Base-by-base conservation (phyloP, 2,329 filamentous ascomycete species). In the Penicillium brasilianum region DNA sequence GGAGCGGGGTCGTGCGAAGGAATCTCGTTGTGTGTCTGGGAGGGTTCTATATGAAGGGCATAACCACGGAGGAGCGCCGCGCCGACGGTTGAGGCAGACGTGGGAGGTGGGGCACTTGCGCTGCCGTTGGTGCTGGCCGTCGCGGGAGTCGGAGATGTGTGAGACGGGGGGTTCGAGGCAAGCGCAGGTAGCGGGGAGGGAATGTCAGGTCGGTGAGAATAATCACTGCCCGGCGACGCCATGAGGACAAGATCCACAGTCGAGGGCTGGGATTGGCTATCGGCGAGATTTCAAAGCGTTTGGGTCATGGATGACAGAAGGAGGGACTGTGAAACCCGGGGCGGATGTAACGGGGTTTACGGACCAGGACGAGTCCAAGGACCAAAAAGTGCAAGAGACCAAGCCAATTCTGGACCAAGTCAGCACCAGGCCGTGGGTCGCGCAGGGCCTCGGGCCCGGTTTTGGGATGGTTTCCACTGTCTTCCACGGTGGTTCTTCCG, bases 41-140 rank as follows among this genome's bases (percentile, higher is more conserved):
- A 72, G 18, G 79, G 73, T 59, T 78, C 76, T 73, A 81, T 75
- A 62, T 81, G 74, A 41, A 73, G 70, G 55, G 75, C 76, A 77
- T 81, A 76, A 59, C 80, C 79, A 61, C 76, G 78, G 44, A 80
- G 75, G 49, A 80, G 73, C 18, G 76, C 74, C 37, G 77, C 74
- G 63, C 76, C 77, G 60, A 75, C 66, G 28, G 68, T 67, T 22
- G 69, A 69, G 34, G 73, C 66, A 61, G 64, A 70, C 61, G 61
- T 61, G 61, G 63, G 57, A 62, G 59, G 64, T 66, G 65, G 65
- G 66, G 63, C 60, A 58, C 34, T 60, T n/a, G 51, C 25, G 51
- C 36, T 41, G 22, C 22, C 16, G 28, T n/a, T 36, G 39, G 37
- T 13, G 53, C n/a, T 46, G n/a, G 39, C 18, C 5, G 53, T 18